phyloP scores from a whole-genome alignment of 148 eudicot genomes.

The Spergularia bocconei region DNA sequence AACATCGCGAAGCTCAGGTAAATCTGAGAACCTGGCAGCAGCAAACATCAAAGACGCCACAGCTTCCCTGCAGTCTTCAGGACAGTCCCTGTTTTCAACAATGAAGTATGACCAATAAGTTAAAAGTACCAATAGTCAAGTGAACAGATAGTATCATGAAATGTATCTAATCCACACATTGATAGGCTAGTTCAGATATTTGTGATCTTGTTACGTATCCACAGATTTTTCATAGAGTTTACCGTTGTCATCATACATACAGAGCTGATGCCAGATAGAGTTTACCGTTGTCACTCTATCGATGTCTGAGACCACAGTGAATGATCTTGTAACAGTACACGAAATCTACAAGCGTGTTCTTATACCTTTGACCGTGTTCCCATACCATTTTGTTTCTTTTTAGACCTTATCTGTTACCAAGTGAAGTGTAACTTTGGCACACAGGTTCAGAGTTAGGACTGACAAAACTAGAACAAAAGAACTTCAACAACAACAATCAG shows the following conservation, averaged over 20 bases:
- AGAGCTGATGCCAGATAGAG: not conserved
- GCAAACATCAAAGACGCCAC: constrained; percentile 91
- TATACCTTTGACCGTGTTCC: not conserved
- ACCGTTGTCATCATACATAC: not conserved
- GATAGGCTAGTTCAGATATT: not conserved
- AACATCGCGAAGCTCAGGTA: constrained; percentile 97
- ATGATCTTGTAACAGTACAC: not conserved
- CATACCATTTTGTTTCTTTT: not conserved
- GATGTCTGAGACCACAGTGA: not conserved
- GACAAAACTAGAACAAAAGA: no score
- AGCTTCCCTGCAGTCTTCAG: constrained; percentile 88
- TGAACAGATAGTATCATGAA: not conserved
- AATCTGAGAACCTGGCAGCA: constrained; percentile 94
- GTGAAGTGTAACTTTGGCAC: no score
- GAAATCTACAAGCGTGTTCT: not conserved
- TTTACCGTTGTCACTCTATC: not conserved
- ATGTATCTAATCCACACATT: not conserved
- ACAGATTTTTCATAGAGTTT: not conserved
- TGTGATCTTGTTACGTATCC: not conserved
- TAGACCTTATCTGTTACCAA: no score
- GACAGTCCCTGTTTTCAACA: constrained; percentile 67
- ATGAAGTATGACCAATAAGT: constrained; percentile 11
- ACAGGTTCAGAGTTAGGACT: no score
- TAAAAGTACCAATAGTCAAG: constrained; percentile 9
- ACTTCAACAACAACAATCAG: no score